These are phyloP conservation scores for Trypanosoma cruzi DNA, from an alignment of 208 protist species.

Conservation along the genomic window DNA sequence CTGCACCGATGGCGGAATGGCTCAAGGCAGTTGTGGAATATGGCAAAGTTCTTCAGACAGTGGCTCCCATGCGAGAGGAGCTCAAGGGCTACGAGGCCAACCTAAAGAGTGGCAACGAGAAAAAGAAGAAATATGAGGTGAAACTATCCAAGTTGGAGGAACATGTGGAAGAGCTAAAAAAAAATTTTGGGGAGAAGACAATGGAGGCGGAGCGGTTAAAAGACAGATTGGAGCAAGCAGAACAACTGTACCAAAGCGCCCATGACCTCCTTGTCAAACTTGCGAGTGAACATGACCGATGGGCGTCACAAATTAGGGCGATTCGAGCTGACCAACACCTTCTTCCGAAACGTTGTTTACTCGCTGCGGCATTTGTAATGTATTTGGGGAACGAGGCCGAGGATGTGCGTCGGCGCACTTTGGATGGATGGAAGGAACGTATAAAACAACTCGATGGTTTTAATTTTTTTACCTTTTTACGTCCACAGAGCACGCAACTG, in stretches of 20 bases:
- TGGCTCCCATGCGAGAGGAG: slow-evolving; percentile 89
- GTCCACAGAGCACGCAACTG: slow-evolving; percentile 95
- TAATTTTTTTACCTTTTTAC: slow-evolving; percentile 93
- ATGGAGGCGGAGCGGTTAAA: slow-evolving; percentile 93
- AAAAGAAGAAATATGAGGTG: slow-evolving; percentile 87
- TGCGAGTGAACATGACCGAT: slow-evolving; percentile 94
- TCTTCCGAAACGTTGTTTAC: slow-evolving; percentile 85
- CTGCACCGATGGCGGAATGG: slow-evolving; percentile 97
- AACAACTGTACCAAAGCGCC: slow-evolving; percentile 89
- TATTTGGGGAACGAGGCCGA: slow-evolving; percentile 95
- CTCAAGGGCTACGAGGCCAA: slow-evolving; percentile 83
- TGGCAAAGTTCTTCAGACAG: slow-evolving; percentile 95
- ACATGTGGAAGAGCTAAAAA: slow-evolving; percentile 92
- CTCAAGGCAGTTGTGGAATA: slow-evolving; percentile 97
- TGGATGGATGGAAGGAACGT: slow-evolving; percentile 87
- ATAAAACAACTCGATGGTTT: slow-evolving; percentile 82
- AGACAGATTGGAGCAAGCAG: slow-evolving; percentile 89
- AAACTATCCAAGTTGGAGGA: slow-evolving; percentile 93
- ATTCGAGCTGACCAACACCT: slow-evolving; percentile 69
- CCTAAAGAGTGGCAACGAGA: slow-evolving; percentile 81
- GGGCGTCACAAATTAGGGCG: slow-evolving; percentile 88
- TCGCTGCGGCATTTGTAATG: slow-evolving; percentile 92
- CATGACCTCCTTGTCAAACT: slow-evolving; percentile 95
- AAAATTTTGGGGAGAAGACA: slow-evolving; percentile 94
- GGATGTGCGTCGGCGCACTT: slow-evolving; percentile 65